Percentiles rank a stretch among this genome's conserved stretches.
Evolutionary conservation across 345 rosid genomes (phyloP).

Genomic region (Aurinia saxatilis): DNA sequence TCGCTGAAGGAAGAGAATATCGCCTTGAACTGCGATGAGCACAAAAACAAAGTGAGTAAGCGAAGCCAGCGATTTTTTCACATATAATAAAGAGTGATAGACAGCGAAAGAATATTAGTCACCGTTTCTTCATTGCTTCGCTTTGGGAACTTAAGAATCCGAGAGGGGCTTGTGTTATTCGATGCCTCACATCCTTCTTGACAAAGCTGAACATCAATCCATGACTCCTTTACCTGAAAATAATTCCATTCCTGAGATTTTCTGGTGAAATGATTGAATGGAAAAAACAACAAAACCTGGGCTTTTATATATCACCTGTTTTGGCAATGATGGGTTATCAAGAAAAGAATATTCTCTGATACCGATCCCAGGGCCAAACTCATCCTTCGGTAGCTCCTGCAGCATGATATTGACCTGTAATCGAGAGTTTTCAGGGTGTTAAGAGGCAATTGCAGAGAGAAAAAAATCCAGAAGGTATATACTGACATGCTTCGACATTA

Average conservation of each 20-base stretch:
- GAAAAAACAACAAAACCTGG: neutral
- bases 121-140: slow-evolving; percentile 82
- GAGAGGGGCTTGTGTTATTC: slow-evolving; percentile 39
- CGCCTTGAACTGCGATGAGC: slow-evolving; percentile 47
- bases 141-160: slow-evolving; percentile 67
- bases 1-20: slow-evolving; percentile 64
- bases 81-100: neutral
- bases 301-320: slow-evolving; percentile 41
- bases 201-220: slow-evolving; percentile 91
- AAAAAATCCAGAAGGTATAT: neutral
- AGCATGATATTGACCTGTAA: slow-evolving; percentile 78
- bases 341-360: slow-evolving; percentile 87
- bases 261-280: neutral
- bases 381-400: slow-evolving; percentile 60
- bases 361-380: slow-evolving; percentile 75
- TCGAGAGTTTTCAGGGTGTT: neutral
- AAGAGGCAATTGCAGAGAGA: slow-evolving; percentile 2
- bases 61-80: neutral
- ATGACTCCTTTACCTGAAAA: slow-evolving; percentile 80
- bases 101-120: slow-evolving; percentile 14
- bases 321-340: slow-evolving; percentile 67
- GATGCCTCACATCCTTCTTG: slow-evolving; percentile 59
- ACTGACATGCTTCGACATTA: neutral
- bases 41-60: slow-evolving; percentile 3
- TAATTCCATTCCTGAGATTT: neutral